Base-by-base conservation (phyloP, 1,139 yeast species). In the Meyerozyma elateridarum region DNA sequence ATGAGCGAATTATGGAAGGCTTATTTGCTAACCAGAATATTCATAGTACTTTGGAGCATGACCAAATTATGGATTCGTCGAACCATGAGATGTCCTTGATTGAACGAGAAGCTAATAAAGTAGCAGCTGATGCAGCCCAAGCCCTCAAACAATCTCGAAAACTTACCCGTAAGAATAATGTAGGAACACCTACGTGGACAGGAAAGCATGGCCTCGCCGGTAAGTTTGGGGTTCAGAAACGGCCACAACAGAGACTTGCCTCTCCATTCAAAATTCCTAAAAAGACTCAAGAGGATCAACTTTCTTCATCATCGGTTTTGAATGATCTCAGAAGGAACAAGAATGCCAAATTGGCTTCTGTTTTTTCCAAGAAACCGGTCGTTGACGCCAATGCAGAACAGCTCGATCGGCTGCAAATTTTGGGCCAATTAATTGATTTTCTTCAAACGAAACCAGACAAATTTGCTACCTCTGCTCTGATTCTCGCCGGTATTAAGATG, bases 141-240 rank as follows among this genome's bases (percentile, higher is more conserved):
- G 88, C 89, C 0, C 59, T 91, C 37, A 68, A 77, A 36, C 72
- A 73, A 37, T 85, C 96, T 0, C 60, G 95, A 31, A 72, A 64
- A 36, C 60, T 64, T 18, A 76, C 95, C 0, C 68, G 85, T 33
- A 70, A 67, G 38, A 76, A 77, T 15, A 74, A 73, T 20, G 66
- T 88, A 18, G 95, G 95, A 4, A 79, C 84, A 0, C 97, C 96
- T 0, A 91, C 98, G 0, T 91, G 96, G 95, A 91, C 98, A 0
- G 98, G 98, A 0, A 75, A 75, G 44, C 87, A 82, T 62, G 98
- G 98, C 0, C 56, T 64, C 15, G 95, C 96, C 0, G 96, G 96
- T 2, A 36, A 69, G 55, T 55, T 58, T 54, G 46, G 67, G 25
- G 46, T 49, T 4, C 58, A 52, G 32, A 42, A 37, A 34, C 37